Conservation (phyloP, 1,284 basidiomycete species). For the Xerocomus amazonicus region DNA sequence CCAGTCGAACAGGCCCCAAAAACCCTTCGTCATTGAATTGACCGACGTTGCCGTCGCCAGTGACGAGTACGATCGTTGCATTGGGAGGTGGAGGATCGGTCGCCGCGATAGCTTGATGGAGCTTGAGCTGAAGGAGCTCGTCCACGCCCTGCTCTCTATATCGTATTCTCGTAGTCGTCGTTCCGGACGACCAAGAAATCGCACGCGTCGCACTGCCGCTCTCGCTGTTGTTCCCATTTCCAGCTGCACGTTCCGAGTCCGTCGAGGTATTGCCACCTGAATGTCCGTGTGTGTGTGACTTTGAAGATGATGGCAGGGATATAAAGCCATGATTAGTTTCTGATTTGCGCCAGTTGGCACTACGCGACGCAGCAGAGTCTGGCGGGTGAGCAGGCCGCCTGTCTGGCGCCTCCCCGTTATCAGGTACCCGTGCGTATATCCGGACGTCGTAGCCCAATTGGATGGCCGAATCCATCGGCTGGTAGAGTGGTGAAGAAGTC, state of each 20-base stretch:
- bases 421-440: constrained; percentile 74
- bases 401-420: constrained; percentile 62
- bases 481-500: constrained; percentile 78
- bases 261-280: constrained; percentile 34
- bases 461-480: constrained; percentile 73
- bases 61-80: constrained; percentile 81
- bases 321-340: constrained; percentile 8
- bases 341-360: constrained; percentile 22
- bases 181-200: constrained; percentile 10
- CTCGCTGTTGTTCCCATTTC: background rate
- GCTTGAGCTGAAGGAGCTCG: constrained; percentile 82
- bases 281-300: constrained; percentile 22
- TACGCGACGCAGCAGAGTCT: constrained; percentile 13
- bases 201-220: constrained; percentile 8
- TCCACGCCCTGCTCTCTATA: constrained; percentile 85
- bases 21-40: constrained; percentile 90
- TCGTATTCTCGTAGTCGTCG: constrained; percentile 35
- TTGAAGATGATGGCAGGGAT: constrained; percentile 8
- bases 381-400: constrained; percentile 21
- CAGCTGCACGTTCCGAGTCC: constrained; percentile 21
- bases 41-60: constrained; percentile 84
- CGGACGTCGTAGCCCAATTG: constrained; percentile 77
- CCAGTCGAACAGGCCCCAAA: constrained; percentile 75
- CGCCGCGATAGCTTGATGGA: constrained; percentile 76
- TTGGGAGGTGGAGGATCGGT: constrained; percentile 58